Evolutionary conservation across 768 basidiomycete species (phyloP).

Genomic region (Pisolithus marmoratus): DNA sequence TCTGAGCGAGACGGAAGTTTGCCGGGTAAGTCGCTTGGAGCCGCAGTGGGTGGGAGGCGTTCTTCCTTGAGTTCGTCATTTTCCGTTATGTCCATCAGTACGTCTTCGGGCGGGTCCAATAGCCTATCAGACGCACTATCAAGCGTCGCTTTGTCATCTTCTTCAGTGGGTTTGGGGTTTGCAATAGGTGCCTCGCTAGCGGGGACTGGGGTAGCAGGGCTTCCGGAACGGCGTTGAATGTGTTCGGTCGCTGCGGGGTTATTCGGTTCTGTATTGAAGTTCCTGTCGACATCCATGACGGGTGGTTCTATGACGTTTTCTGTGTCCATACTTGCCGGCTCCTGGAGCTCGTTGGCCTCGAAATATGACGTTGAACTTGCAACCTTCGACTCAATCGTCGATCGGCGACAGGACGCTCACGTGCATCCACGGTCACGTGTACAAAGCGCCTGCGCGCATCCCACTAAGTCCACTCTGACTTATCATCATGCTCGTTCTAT

Average conservation of each 20-base stretch:
- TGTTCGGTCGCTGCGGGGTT: background rate
- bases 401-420: no score
- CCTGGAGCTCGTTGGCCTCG: no score
- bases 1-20: conserved; percentile 3
- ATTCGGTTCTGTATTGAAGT: conserved; percentile 1
- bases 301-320: conserved; percentile 11
- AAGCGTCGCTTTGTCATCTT: conserved; percentile 1
- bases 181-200: background rate
- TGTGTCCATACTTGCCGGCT: conserved; percentile 15
- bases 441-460: no score
- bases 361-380: no score
- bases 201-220: background rate
- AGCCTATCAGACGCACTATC: conserved; percentile 16
- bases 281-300: conserved; percentile 21
- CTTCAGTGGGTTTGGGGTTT: conserved; percentile 11
- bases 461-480: no score
- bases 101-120: conserved; percentile 17
- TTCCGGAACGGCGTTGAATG: background rate
- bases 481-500: no score
- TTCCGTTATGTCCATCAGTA: conserved; percentile 20
- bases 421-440: no score
- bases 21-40: conserved; percentile 6
- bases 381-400: no score
- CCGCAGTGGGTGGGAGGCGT: background rate
- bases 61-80: conserved; percentile 4